phyloP scores from a whole-genome alignment of 148 eudicot species.

The Chenopodium album region DNA sequence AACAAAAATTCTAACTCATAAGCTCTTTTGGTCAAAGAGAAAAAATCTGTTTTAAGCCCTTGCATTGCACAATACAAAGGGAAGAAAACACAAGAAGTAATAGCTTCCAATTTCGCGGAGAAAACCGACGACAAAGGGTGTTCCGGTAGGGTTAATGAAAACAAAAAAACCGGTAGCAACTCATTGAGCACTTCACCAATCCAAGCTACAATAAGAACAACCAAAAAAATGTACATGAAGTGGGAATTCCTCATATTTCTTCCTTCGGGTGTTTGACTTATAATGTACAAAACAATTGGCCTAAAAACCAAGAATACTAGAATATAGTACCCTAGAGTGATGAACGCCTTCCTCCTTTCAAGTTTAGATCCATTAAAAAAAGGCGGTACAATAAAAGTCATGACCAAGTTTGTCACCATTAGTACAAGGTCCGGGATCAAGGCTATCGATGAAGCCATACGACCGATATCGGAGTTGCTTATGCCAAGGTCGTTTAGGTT shows the following conservation, averaged over 20 bases:
- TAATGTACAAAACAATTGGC: slow-evolving; percentile 1
- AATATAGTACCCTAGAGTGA: not conserved
- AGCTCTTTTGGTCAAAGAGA: not conserved
- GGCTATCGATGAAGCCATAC: slow-evolving; percentile 6
- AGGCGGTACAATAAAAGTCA: not conserved
- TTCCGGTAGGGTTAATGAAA: slow-evolving; percentile 26
- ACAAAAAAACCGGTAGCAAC: slow-evolving; percentile 15
- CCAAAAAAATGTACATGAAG: not conserved
- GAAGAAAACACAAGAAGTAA: slow-evolving; percentile 22
- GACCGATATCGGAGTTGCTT: slow-evolving; percentile 20
- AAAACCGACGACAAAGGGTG: slow-evolving; percentile 24
- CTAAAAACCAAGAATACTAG: slow-evolving; percentile 5
- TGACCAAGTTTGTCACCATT: not conserved
- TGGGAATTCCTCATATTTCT: not conserved
- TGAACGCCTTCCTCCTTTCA: not conserved
- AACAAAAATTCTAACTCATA: not conserved
- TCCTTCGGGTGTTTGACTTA: not conserved
- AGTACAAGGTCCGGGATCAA: slow-evolving; percentile 5
- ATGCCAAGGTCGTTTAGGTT: slow-evolving; percentile 31
- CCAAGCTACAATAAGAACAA: not conserved
- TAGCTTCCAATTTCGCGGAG: slow-evolving; percentile 21
- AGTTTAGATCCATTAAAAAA: not conserved
- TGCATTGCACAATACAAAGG: slow-evolving; percentile 29
- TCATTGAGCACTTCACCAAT: slow-evolving; percentile 11
- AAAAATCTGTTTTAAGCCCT: slow-evolving; percentile 5